Percentiles rank a stretch among this genome's conserved stretches.
phyloP scores from a whole-genome alignment of 306 rosid genomes.

The Acacia confusa region DNA sequence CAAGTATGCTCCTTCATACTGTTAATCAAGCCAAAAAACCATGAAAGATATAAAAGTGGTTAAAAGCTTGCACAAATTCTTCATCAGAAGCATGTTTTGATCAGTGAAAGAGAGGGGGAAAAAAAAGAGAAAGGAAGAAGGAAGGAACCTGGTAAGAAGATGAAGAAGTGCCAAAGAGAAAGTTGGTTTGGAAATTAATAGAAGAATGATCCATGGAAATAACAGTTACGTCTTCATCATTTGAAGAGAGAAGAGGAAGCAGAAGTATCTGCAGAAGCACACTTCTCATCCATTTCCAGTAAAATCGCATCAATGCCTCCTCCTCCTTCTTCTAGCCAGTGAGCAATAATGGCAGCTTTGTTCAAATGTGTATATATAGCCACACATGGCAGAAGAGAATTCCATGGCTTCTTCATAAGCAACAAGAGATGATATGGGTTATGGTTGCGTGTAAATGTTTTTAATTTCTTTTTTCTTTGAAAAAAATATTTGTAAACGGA shows the following conservation, averaged over 20 bases:
- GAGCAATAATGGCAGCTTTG: not conserved
- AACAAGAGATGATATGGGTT: not conserved
- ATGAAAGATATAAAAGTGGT: too few relatives aligned
- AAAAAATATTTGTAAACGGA: too few relatives aligned
- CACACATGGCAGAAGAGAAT: not conserved
- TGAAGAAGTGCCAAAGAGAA: slow-evolving; percentile 70
- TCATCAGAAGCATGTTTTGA: not conserved
- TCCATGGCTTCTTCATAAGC: not conserved
- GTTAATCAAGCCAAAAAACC: not conserved
- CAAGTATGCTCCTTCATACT: slow-evolving; percentile 75
- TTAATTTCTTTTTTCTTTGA: too few relatives aligned
- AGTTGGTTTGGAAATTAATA: slow-evolving; percentile 28
- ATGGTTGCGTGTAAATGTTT: not conserved
- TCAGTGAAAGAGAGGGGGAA: not conserved
- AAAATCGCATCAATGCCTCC: not conserved
- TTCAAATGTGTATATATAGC: not conserved
- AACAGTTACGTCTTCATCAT: not conserved
- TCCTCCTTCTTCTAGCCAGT: not conserved
- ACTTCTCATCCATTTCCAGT: not conserved
- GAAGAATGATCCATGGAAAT: slow-evolving; percentile 1
- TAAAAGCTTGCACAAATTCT: not conserved
- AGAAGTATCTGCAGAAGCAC: not conserved
- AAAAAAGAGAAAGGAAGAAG: not conserved
- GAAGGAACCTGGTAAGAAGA: slow-evolving; percentile 67
- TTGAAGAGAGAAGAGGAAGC: slow-evolving; percentile 6